Percentiles rank a stretch among this genome's conserved stretches.
Evolutionary conservation across 495 filamentous ascomycete species (phyloP).

Genomic region (Tuber umbilicatum): DNA sequence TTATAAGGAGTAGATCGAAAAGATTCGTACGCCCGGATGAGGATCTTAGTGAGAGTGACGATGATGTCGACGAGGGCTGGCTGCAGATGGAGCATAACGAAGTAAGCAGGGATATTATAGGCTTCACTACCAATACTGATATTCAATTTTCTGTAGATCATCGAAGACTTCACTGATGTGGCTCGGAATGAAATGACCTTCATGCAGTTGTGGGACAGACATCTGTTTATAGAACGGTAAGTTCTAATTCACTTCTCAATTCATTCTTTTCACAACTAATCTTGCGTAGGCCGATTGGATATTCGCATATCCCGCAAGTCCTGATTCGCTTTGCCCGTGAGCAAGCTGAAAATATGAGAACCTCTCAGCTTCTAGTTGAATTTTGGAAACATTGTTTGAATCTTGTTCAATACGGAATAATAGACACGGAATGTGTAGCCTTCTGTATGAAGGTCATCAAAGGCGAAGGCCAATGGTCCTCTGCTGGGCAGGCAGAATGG

Average conservation of each 20-base stretch:
- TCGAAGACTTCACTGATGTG: conserved; percentile 40
- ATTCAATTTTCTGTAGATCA: conserved; percentile 34
- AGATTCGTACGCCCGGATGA: conserved; percentile 37
- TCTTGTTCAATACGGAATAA: conserved; percentile 35
- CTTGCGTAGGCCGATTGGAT: conserved; percentile 20
- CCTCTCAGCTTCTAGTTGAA: conserved; percentile 32
- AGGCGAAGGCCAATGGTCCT: conserved; percentile 35
- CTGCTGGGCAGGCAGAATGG: conserved; percentile 20
- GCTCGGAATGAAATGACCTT: conserved; percentile 34
- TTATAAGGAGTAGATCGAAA: conserved; percentile 37
- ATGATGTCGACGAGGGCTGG: conserved; percentile 41
- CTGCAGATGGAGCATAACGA: conserved; percentile 40
- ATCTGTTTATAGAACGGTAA: conserved; percentile 40
- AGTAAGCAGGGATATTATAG: conserved; percentile 25
- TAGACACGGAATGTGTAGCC: conserved; percentile 33
- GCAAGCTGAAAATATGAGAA: conserved; percentile 23
- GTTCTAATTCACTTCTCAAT: neutral
- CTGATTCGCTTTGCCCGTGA: conserved; percentile 34
- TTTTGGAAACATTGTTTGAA: conserved; percentile 41
- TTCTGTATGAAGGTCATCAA: conserved; percentile 39
- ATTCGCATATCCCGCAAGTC: conserved; percentile 34
- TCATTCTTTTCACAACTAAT: neutral
- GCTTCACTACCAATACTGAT: conserved; percentile 6
- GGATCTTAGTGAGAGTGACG: conserved; percentile 41
- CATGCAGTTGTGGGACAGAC: conserved; percentile 41